Base-by-base conservation (phyloP, 1,284 basidiomycete genomes). In the Trichosporon sp. region DNA sequence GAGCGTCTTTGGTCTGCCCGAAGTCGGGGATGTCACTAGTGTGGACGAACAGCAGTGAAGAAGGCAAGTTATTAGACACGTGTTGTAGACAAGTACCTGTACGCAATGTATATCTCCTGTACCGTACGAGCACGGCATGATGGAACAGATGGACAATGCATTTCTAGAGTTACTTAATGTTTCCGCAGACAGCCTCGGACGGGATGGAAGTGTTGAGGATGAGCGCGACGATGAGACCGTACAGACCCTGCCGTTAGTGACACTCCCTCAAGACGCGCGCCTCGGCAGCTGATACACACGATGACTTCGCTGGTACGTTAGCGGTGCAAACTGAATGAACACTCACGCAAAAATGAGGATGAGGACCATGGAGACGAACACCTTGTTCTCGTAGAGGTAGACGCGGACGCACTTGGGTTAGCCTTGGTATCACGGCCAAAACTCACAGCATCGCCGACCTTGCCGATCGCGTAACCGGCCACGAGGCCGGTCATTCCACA, bases 391-490 rank as follows among this genome's bases (percentile, higher is more conserved):
- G 78, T 87, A 83, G 25, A 86, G 74, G 75, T 86, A 87, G 27
- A 84, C 85, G 62, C 85, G 78, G 12, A 87, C 85, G 70, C 85
- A 86, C 83, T 86, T 74, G 25, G 13, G 34, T 64, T 11, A 56
- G 68, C 9, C 65, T 51, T n/a, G 23, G 21, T 18, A 9, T 62
- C 25, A 35, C 53, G 38, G 65, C 1, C 15, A 8, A 23, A 9
- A 80, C 91, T 72, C 76, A 94, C 95, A 25, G 95, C 90, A 80
- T 99, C 96, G 68, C 95, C 96, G 29, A 98, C 93, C 72, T 91
- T 89, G 34, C 96, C 96, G 80, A 99, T 96, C n/a, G 96, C 95
- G 80, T 95, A 96, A 7, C 96, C 96, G 2, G 96, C 96, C n/a
- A 95, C 92, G 62, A 99, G 84, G 69, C 96, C 96, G 13, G 96